Percentiles rank a stretch among this genome's conserved stretches.
Conservation (phyloP, 1,284 basidiomycete species). For the Cryptococcus amylolentus region DNA sequence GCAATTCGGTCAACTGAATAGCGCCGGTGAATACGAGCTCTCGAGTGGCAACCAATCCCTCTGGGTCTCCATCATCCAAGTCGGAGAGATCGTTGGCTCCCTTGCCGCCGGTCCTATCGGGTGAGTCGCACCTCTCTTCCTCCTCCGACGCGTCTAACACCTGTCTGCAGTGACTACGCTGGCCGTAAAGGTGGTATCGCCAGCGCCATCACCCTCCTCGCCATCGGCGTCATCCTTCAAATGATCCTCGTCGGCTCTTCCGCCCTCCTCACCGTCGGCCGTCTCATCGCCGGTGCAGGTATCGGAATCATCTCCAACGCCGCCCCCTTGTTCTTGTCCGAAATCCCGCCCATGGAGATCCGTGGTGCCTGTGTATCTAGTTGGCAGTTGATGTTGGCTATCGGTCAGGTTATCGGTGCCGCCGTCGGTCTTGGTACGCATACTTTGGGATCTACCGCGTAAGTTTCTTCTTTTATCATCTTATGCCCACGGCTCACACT, state of each 20-base stretch:
- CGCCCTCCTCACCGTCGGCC: constrained; percentile 48
- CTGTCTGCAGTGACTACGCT: constrained; percentile 36
- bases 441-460: constrained; percentile 16
- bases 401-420: constrained; percentile 52
- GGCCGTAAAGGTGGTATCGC: constrained; percentile 50
- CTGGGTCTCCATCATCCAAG: constrained; percentile 51
- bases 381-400: constrained; percentile 53
- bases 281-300: constrained; percentile 49
- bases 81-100: constrained; percentile 51
- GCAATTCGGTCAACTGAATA: constrained; percentile 17
- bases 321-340: constrained; percentile 50
- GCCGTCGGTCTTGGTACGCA: constrained; percentile 46
- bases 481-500: not conserved
- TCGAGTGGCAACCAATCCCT: constrained; percentile 26
- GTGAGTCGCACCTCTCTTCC: constrained; percentile 7
- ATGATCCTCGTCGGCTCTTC: constrained; percentile 41
- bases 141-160: not conserved
- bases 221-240: constrained; percentile 49
- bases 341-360: constrained; percentile 51
- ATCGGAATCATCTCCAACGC: constrained; percentile 50
- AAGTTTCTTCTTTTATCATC: not conserved
- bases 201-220: constrained; percentile 39
- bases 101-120: constrained; percentile 48
- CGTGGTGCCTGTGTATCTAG: constrained; percentile 49
- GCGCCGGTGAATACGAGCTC: constrained; percentile 10